A percentile compares a stretch with the other conserved stretches of the same genome.
phyloP scores from a whole-genome alignment of 345 rosid genomes.

The Arabis alpina region DNA sequence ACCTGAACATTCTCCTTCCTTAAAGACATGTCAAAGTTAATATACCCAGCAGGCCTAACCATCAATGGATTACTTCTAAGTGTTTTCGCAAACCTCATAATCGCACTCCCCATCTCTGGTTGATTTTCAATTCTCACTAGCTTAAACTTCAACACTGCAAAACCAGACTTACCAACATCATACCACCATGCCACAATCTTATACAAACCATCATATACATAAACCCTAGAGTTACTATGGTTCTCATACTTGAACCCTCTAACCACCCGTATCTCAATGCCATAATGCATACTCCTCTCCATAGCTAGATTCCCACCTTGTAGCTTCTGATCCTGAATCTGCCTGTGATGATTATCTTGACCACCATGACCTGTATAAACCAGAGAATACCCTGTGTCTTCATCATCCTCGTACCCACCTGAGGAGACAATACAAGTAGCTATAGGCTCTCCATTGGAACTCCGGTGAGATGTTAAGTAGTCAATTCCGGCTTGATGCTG shows the following conservation, averaged over 20 bases:
- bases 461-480: slow-evolving; percentile 56
- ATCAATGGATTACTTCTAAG: slow-evolving; percentile 54
- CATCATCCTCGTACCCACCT: slow-evolving; percentile 87
- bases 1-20: slow-evolving; percentile 64
- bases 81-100: slow-evolving; percentile 60
- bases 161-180: slow-evolving; percentile 83
- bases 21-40: slow-evolving; percentile 67
- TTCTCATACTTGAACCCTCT: slow-evolving; percentile 70
- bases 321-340: slow-evolving; percentile 71
- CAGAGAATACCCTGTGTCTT: slow-evolving; percentile 67
- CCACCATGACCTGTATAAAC: slow-evolving; percentile 88
- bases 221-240: slow-evolving; percentile 52
- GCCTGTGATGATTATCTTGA: slow-evolving; percentile 63
- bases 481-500: slow-evolving; percentile 88
- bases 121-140: slow-evolving; percentile 80
- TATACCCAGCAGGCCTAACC: slow-evolving; percentile 69
- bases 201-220: slow-evolving; percentile 89
- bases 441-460: slow-evolving; percentile 72
- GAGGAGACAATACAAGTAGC: slow-evolving; percentile 82
- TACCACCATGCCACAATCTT: slow-evolving; percentile 70
- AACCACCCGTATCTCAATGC: slow-evolving; percentile 73
- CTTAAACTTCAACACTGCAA: slow-evolving; percentile 75
- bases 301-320: slow-evolving; percentile 86
- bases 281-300: slow-evolving; percentile 82
- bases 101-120: slow-evolving; percentile 72